phyloP scores from a whole-genome alignment of 2,329 filamentous ascomycete genomes.

The Seiridium cupressi region DNA sequence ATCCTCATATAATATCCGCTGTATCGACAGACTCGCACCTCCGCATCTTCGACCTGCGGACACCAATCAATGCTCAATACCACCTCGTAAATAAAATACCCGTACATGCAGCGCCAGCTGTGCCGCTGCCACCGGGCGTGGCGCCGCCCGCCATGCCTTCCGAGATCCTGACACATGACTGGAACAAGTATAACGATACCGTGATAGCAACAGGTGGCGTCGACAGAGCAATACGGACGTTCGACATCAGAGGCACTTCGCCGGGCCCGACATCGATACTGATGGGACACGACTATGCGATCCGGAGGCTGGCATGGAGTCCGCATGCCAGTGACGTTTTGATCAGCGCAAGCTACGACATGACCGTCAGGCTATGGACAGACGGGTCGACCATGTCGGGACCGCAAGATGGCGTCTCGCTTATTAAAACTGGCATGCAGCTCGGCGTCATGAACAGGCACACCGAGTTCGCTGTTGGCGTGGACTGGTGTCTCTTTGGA shows the following conservation, averaged over 20 bases:
- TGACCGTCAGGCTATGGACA: constrained; percentile 94
- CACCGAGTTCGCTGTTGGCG: constrained; percentile 93
- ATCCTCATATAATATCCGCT: constrained; percentile 79
- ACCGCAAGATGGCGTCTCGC: constrained; percentile 22
- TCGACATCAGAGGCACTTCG: constrained; percentile 78
- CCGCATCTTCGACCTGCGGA: constrained; percentile 87
- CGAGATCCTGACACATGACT: constrained; percentile 92
- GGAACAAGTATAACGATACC: constrained; percentile 94
- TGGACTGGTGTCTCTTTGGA: constrained; percentile 98
- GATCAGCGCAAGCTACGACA: constrained; percentile 91
- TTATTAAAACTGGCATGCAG: constrained; percentile 60
- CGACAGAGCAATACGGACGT: constrained; percentile 81
- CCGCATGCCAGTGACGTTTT: constrained; percentile 89
- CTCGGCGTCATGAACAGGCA: constrained; percentile 87
- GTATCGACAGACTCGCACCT: constrained; percentile 88
- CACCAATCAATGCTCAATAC: constrained; percentile 81
- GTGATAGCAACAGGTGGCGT: constrained; percentile 87
- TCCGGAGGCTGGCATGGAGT: constrained; percentile 84
- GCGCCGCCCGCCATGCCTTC: constrained; percentile 54
- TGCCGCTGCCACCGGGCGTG: constrained; percentile 30
- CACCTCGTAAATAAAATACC: constrained; percentile 82
- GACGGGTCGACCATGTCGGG: constrained; percentile 56
- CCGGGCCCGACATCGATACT: constrained; percentile 73
- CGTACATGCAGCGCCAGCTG: constrained; percentile 68
- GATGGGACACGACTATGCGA: constrained; percentile 86